These are phyloP conservation scores for Lentinula boryana DNA, from an alignment of 768 basidiomycete genomes.

Conservation along the genomic window DNA sequence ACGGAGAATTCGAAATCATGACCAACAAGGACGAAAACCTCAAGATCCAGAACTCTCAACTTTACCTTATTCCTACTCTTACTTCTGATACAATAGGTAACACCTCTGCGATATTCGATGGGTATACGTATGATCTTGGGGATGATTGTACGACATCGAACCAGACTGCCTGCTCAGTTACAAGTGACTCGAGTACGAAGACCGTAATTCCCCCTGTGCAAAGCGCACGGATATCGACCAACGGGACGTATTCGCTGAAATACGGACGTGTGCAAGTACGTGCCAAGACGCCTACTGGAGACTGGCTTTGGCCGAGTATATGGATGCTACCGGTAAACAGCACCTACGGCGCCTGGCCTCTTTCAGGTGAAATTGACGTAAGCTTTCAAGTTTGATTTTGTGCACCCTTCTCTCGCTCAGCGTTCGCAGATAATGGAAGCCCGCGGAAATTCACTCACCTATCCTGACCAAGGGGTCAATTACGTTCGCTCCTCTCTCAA, in stretches of 20 bases:
- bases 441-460: slow-evolving; percentile 52
- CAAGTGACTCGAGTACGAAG: slow-evolving; percentile 32
- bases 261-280: slow-evolving; percentile 59
- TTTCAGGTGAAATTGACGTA: slow-evolving; percentile 46
- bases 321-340: slow-evolving; percentile 65
- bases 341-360: slow-evolving; percentile 60
- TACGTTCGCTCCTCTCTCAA: slow-evolving; percentile 56
- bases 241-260: slow-evolving; percentile 41
- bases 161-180: slow-evolving; percentile 18
- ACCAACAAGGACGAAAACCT: slow-evolving; percentile 56
- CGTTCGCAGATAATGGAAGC: slow-evolving; percentile 42
- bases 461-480: slow-evolving; percentile 51
- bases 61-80: slow-evolving; percentile 81
- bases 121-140: slow-evolving; percentile 57
- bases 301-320: slow-evolving; percentile 53
- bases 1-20: slow-evolving; percentile 77
- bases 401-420: background rate
- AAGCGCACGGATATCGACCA: slow-evolving; percentile 69
- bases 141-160: slow-evolving; percentile 45
- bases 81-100: slow-evolving; percentile 43
- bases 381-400: slow-evolving; percentile 22
- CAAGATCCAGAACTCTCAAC: slow-evolving; percentile 57
- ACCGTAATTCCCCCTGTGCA: slow-evolving; percentile 72
- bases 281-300: slow-evolving; percentile 56
- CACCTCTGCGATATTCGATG: slow-evolving; percentile 47